Percentiles rank a stretch among this genome's conserved stretches.
Conservation (phyloP, 768 basidiomycete species). For the Floccularia luteovirens region DNA sequence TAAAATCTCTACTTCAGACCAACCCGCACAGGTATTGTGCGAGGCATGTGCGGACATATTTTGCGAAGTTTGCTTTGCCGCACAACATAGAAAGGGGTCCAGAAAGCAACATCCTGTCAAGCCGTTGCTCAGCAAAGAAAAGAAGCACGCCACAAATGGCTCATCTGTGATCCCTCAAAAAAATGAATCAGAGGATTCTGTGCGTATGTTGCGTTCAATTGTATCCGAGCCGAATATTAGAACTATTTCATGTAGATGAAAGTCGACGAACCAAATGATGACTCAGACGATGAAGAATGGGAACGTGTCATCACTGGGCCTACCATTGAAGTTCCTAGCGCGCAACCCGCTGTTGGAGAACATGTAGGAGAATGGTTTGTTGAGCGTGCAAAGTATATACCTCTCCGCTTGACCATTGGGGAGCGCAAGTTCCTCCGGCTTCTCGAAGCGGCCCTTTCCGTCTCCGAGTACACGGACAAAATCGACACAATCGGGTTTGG, state of each 20-base stretch:
- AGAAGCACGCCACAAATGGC: constrained; percentile 19
- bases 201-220: too few relatives aligned
- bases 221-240: background rate
- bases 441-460: constrained; percentile 76
- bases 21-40: constrained; percentile 72
- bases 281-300: constrained; percentile 36
- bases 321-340: constrained; percentile 32
- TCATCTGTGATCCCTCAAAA: constrained; percentile 3
- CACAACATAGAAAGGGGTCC: constrained; percentile 78
- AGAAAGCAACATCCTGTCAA: constrained; percentile 57
- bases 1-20: constrained; percentile 39
- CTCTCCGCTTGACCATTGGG: constrained; percentile 61
- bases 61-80: constrained; percentile 82
- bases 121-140: constrained; percentile 23
- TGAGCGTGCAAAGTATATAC: constrained; percentile 75
- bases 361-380: constrained; percentile 82
- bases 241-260: constrained; percentile 31
- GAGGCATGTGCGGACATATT: constrained; percentile 66
- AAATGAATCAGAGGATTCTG: too few relatives aligned
- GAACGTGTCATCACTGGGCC: constrained; percentile 26
- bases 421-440: constrained; percentile 85
- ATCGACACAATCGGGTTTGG: constrained; percentile 78
- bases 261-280: constrained; percentile 24
- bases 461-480: constrained; percentile 87
- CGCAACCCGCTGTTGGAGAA: constrained; percentile 52